A percentile compares a stretch with the other conserved stretches of the same genome.
These are phyloP conservation scores for Lecanicillium sp. DNA, from an alignment of 2,329 filamentous ascomycete genomes.

Conservation along the genomic window DNA sequence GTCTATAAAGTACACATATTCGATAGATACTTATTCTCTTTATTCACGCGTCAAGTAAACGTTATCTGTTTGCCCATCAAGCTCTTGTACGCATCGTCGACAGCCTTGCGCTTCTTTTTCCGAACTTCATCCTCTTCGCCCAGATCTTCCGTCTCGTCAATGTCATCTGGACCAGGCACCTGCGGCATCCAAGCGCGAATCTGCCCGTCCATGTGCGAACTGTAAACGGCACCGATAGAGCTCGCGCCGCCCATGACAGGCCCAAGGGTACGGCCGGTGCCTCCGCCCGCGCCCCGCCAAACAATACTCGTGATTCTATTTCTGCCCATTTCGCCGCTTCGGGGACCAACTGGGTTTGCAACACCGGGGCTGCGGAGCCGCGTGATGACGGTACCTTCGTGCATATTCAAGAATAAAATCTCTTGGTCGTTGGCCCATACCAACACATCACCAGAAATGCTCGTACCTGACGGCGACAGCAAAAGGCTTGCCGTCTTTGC, in stretches of 20 bases:
- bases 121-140: constrained; percentile 36
- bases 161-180: constrained; percentile 39
- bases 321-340: constrained; percentile 45
- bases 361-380: constrained; percentile 59
- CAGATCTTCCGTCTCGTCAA: constrained; percentile 37
- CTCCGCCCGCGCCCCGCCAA: constrained; percentile 55
- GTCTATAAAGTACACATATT: too few species aligned
- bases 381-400: constrained; percentile 65
- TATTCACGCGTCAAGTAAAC: constrained; percentile 32
- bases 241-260: constrained; percentile 52
- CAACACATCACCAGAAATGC: constrained; percentile 53
- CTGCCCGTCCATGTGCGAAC: constrained; percentile 74
- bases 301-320: constrained; percentile 67
- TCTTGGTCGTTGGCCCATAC: constrained; percentile 78
- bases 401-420: constrained; percentile 71
- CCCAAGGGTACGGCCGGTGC: constrained; percentile 47
- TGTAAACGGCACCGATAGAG: constrained; percentile 56
- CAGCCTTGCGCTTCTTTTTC: constrained; percentile 61
- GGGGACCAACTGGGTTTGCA: constrained; percentile 29
- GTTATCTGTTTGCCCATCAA: constrained; percentile 66
- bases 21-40: too few species aligned
- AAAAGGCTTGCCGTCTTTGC: constrained; percentile 54
- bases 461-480: constrained; percentile 51
- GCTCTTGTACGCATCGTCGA: constrained; percentile 73
- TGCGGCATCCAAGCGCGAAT: constrained; percentile 71